Conservation (phyloP, 2,329 filamentous ascomycete species). For the Whalleya microplaca region DNA sequence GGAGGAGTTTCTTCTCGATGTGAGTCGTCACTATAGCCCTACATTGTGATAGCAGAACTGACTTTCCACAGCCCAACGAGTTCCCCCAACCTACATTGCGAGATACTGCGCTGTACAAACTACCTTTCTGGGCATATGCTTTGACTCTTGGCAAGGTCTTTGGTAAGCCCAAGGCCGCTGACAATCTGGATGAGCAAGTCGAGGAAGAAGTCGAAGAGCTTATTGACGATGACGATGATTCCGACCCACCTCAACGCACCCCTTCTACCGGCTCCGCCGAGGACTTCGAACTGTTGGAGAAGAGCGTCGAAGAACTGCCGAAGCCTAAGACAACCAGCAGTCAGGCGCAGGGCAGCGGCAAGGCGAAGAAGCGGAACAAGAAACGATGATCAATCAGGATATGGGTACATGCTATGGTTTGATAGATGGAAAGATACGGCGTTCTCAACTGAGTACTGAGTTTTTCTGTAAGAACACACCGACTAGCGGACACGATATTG, state of each 20-base stretch:
- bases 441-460: background rate
- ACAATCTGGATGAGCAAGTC: conserved; percentile 39
- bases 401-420: background rate
- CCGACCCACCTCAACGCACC: conserved; percentile 53
- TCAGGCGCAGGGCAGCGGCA: conserved; percentile 46
- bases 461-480: background rate
- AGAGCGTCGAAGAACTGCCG: conserved; percentile 59
- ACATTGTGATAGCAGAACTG: conserved; percentile 22
- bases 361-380: conserved; percentile 58
- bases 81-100: conserved; percentile 75
- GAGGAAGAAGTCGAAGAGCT: conserved; percentile 43
- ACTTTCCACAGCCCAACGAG: conserved; percentile 67
- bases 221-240: conserved; percentile 46
- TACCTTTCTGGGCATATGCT: conserved; percentile 75
- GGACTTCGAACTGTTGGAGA: conserved; percentile 67
- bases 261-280: conserved; percentile 62
- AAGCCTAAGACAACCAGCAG: conserved; percentile 55
- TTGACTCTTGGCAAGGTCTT: conserved; percentile 57
- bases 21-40: conserved; percentile 54
- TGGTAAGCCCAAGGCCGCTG: conserved; percentile 31
- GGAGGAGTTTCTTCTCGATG: conserved; percentile 84
- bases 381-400: conserved; percentile 48
- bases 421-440: background rate
- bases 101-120: conserved; percentile 80
- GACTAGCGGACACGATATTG: background rate